phyloP scores from a whole-genome alignment of 345 rosid species.

The Eutrema yunnanense region DNA sequence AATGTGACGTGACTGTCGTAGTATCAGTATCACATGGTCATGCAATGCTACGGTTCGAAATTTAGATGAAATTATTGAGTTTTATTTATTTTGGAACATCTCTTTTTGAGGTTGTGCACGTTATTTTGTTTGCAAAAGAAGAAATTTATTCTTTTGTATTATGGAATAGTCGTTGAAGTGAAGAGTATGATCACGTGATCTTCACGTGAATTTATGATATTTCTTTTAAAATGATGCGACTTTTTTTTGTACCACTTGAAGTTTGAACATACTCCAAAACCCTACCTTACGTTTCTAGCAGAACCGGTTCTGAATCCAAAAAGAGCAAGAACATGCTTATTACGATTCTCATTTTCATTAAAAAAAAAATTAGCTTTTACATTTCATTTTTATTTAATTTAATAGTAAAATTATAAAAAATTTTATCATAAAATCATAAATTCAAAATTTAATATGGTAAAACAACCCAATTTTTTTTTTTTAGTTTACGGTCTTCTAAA shows the following conservation, averaged over 20 bases:
- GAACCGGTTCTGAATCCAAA: too few relatives aligned
- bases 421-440: too few relatives aligned
- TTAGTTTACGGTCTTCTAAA: too few relatives aligned
- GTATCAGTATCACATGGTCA: slow-evolving; percentile 23
- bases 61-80: slow-evolving; percentile 5
- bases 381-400: too few relatives aligned
- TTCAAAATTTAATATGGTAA: too few relatives aligned
- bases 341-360: too few relatives aligned
- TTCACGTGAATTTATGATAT: slow-evolving; percentile 23
- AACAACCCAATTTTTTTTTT: too few relatives aligned
- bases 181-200: slow-evolving; percentile 21
- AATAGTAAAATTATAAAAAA: too few relatives aligned
- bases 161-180: slow-evolving; percentile 2
- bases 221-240: slow-evolving; percentile 17
- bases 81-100: background rate
- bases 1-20: slow-evolving; percentile 30
- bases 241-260: slow-evolving; percentile 16
- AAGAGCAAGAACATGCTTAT: too few relatives aligned
- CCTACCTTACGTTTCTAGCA: background rate
- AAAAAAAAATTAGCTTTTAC: too few relatives aligned
- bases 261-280: slow-evolving; percentile 10
- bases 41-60: background rate
- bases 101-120: slow-evolving; percentile 21
- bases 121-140: slow-evolving; percentile 11
- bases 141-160: background rate